phyloP scores from a whole-genome alignment of 2,329 filamentous ascomycete genomes.

The Exophiala dermatitidis region DNA sequence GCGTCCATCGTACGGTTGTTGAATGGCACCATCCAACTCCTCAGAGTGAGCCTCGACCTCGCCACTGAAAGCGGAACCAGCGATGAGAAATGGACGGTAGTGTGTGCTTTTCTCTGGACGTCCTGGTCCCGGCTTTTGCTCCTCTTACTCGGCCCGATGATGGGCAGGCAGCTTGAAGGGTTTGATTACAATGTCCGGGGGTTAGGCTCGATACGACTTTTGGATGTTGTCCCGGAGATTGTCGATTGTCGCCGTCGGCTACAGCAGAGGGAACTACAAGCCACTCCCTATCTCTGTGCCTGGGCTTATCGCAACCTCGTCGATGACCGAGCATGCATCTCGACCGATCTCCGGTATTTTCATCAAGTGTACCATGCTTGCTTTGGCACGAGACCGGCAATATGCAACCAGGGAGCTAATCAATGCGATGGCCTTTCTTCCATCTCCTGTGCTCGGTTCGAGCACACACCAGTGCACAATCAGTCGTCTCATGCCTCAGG shows the following conservation, averaged over 20 bases:
- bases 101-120: slow-evolving; percentile 7
- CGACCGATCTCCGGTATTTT: slow-evolving; percentile 3
- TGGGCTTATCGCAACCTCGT: slow-evolving; percentile 12
- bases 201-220: background rate
- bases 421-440: slow-evolving; percentile 2
- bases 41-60: background rate
- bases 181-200: slow-evolving; percentile 41
- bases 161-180: slow-evolving; percentile 69
- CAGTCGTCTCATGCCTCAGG: background rate
- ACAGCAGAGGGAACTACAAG: slow-evolving; percentile 1
- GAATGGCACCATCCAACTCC: slow-evolving; percentile 3
- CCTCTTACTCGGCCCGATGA: slow-evolving; percentile 60
- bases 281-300: slow-evolving; percentile 8
- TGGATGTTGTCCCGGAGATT: slow-evolving; percentile 5
- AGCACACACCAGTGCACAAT: slow-evolving; percentile 2
- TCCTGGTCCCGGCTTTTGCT: slow-evolving; percentile 2
- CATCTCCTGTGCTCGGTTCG: background rate
- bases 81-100: background rate
- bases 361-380: slow-evolving; percentile 1
- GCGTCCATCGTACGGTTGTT: background rate
- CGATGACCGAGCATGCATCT: slow-evolving; percentile 9
- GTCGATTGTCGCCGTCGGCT: slow-evolving; percentile 4
- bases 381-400: background rate
- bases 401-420: background rate
- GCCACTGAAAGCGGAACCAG: background rate